Conservation (phyloP, 202 grass and related monocot genomes). For the Elaeis oleifera region DNA sequence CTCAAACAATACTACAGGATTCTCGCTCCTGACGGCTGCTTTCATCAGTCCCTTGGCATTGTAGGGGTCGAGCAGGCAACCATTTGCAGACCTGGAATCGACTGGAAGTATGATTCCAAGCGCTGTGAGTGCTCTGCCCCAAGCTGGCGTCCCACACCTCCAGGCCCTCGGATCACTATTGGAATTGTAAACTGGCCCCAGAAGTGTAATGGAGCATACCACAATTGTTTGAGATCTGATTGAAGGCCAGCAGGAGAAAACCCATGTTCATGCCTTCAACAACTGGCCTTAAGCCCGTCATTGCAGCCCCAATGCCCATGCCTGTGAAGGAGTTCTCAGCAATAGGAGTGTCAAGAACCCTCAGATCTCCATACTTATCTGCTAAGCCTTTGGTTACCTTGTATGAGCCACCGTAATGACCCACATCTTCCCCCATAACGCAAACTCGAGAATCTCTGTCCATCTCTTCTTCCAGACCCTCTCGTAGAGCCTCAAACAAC, state of each 20-base stretch:
- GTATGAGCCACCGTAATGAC: constrained; percentile 3
- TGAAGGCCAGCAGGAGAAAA: constrained; percentile 1
- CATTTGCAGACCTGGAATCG: constrained; percentile 2
- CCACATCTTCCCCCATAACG: not conserved
- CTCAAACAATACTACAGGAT: not conserved
- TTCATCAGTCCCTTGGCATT: constrained; percentile 3
- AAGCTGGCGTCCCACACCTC: not conserved
- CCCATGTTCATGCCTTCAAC: constrained; percentile 5
- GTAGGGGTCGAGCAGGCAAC: constrained; percentile 1
- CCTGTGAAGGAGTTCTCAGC: constrained; percentile 4
- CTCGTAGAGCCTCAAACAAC: constrained; percentile 1
- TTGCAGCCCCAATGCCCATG: not conserved
- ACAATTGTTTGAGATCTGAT: constrained; percentile 5
- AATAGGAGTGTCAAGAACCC: constrained; percentile 1
- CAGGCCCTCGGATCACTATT: not conserved
- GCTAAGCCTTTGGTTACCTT: not conserved
- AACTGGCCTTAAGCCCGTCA: not conserved
- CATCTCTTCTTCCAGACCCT: constrained; percentile 1
- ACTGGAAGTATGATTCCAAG: not conserved
- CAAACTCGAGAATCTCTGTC: not conserved
- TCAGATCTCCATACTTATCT: not conserved
- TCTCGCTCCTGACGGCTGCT: not conserved
- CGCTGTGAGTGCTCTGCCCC: constrained; percentile 5
- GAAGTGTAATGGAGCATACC: constrained; percentile 3
- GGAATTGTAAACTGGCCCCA: constrained; percentile 1